Evolutionary conservation across 2,329 filamentous ascomycete genomes (phyloP), one percentile per base, ranked within the genome.

Genomic region (Dactylella cylindrospora): DNA sequence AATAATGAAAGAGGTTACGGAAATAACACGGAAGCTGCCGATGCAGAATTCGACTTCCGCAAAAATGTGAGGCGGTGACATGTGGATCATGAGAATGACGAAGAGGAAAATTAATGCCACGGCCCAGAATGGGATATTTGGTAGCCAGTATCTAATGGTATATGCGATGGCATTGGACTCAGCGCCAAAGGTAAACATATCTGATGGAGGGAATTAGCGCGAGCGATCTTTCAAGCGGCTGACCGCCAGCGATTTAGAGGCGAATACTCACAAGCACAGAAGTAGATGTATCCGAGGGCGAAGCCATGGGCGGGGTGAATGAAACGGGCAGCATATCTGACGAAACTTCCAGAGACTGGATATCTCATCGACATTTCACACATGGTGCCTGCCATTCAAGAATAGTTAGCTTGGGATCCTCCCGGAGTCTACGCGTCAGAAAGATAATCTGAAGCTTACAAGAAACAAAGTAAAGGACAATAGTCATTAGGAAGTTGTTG

Each of bases 381-480:
- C 66, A 74, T 69, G 39, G 52, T 40, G 36, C 44, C 40, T 55
- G 15, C 15, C 26, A 19, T 8, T 2, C 9, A 23, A 33, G 20
- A n/a, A 32, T 26, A 4, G 31, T 51, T 32, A 47, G 31, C 15
- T 29, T 31, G 12, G 29, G n/a, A 29, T 10, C 29, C 12, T 26
- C 13, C 23, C 13, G 9, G 7, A 38, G 28, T 36, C 7, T 6
- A 28, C 17, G 3, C 15, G 13, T 20, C 3, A 38, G 17, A 22
- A 31, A 44, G 15, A 12, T 12, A n/a, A 33, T 10, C 10, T 15
- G 20, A 82, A 66, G 80, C 83, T 83, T 2, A 80, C 82, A 10
- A 80, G 71, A 55, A 80, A 80, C 19, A 84, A 78, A 55, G 83
- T 81, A 5, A 66, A 76, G 19, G 80, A 80, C 45, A 80, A 77